Conservation (phyloP, 1,284 basidiomycete species). For the Cryptococcus deneoformans region DNA sequence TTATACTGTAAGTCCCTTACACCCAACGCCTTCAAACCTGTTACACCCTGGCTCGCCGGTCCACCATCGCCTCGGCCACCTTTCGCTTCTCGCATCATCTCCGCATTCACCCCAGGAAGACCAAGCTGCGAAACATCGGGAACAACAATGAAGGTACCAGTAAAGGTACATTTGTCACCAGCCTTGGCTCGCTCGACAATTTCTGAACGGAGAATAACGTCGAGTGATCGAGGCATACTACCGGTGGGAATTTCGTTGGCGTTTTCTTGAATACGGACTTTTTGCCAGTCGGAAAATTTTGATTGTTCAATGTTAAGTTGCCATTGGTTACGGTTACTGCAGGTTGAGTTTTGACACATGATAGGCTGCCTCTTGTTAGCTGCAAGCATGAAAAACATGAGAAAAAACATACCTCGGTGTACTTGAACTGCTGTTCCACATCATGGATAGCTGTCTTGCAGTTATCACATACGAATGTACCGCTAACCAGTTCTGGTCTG, state of each 20-base stretch:
- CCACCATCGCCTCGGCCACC: constrained; percentile 65
- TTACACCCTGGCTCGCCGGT: constrained; percentile 72
- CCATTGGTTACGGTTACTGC: constrained; percentile 88
- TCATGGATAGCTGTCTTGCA: constrained; percentile 87
- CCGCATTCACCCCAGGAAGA: constrained; percentile 89
- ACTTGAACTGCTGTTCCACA: constrained; percentile 99
- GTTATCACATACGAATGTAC: constrained; percentile 88
- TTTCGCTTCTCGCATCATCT: constrained; percentile 87
- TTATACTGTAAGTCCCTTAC: constrained; percentile 97
- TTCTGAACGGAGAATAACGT: constrained; percentile 93
- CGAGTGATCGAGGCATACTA: constrained; percentile 91
- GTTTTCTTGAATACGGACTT: constrained; percentile 98
- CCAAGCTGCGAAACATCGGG: constrained; percentile 97
- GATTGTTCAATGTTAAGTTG: constrained; percentile 94
- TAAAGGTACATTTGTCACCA: constrained; percentile 98
- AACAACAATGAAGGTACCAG: constrained; percentile 96
- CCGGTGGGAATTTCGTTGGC: constrained; percentile 98
- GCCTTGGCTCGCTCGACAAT: constrained; percentile 97
- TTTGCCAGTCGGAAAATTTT: constrained; percentile 99
- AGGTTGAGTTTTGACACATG: constrained; percentile 89
- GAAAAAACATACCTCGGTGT: constrained; percentile 74
- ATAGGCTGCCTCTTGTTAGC: constrained; percentile 61
- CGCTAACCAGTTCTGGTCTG: constrained; percentile 88
- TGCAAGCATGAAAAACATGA: background rate
- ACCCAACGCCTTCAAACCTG: constrained; percentile 89